Evolutionary conservation across 257 asterid species (phyloP).

Genomic region (Solanum commersonii): DNA sequence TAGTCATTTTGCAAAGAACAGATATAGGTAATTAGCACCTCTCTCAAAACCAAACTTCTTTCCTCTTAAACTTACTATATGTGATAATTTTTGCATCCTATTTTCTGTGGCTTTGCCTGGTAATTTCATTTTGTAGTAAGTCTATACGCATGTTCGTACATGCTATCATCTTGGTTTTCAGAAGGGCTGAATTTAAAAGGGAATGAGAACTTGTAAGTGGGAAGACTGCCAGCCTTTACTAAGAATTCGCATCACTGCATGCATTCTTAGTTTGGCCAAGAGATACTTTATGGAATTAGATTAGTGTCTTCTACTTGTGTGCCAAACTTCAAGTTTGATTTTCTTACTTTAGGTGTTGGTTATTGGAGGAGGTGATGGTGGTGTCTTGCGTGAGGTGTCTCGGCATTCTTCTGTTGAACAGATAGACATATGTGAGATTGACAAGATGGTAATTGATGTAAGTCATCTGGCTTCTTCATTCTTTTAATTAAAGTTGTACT

Average conservation of each 20-base stretch:
- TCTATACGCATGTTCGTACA: neutral
- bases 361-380: constrained; percentile 99
- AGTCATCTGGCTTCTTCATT: constrained; percentile 10
- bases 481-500: neutral
- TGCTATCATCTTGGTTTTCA: neutral
- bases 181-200: neutral
- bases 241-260: neutral
- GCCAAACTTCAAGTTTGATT: neutral
- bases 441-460: constrained; percentile 94
- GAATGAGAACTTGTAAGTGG: neutral
- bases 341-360: constrained; percentile 62
- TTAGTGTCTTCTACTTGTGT: neutral
- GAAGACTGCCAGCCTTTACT: neutral
- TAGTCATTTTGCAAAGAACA: neutral
- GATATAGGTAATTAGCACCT: neutral
- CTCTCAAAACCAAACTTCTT: neutral
- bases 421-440: constrained; percentile 96
- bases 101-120: neutral
- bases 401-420: constrained; percentile 89
- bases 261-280: neutral
- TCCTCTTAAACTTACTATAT: neutral
- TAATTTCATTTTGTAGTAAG: neutral
- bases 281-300: neutral
- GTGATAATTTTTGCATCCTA: neutral
- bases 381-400: constrained; percentile 93